Evolutionary conservation across 768 basidiomycete species (phyloP), one percentile per base, ranked within the genome.

Genomic region (Tubosaeta sp.): DNA sequence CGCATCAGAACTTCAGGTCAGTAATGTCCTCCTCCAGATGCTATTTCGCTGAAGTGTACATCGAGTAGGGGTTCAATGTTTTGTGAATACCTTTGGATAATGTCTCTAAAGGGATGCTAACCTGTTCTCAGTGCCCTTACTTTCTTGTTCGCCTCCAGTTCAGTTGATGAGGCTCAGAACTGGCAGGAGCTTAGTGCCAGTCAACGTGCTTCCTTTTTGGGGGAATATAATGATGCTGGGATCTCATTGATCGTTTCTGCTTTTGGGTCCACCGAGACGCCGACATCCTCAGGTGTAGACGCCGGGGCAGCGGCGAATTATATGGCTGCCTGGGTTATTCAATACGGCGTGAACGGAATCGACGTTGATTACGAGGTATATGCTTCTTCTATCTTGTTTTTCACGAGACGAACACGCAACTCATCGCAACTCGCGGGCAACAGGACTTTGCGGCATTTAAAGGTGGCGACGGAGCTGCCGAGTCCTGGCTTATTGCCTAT

Each of bases 201-300:
- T 16, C 63, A 77, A 32, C 74, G 81, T 27, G 53, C 73, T 12
- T 33, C 71, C 13, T 72, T 77, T 59, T 65, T 80, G 53, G 55
- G 73, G 1, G 71, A 77, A 51, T 84, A 83, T 59, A 71, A 70
- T 22, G 71, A 75, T 0, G 80, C 81, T 6, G 82, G 82, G 17
- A 82, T 83, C 62, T 77, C 76, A 19, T 60, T 85, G 43, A 74
- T 85, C 48, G 82, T 84, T 5, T 79, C 80, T 42, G 73, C 70
- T 4, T 84, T 84, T 55, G 79, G 79, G 7, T 71, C 77, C 11
- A 67, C 65, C 4, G 60, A 22, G 22, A 22, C 22, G 22, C 22
- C 22, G 22, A 22, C 22, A 22, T 67, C 73, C 2, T 61, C 64
- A 4, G 74, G 73, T 26, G 58, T 59, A 5, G 69, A 79, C 51